Percentiles rank a stretch among this genome's conserved stretches.
These are phyloP conservation scores for Chalaropsis ovoidea DNA, from an alignment of 2,329 filamentous ascomycete genomes.

Conservation along the genomic window DNA sequence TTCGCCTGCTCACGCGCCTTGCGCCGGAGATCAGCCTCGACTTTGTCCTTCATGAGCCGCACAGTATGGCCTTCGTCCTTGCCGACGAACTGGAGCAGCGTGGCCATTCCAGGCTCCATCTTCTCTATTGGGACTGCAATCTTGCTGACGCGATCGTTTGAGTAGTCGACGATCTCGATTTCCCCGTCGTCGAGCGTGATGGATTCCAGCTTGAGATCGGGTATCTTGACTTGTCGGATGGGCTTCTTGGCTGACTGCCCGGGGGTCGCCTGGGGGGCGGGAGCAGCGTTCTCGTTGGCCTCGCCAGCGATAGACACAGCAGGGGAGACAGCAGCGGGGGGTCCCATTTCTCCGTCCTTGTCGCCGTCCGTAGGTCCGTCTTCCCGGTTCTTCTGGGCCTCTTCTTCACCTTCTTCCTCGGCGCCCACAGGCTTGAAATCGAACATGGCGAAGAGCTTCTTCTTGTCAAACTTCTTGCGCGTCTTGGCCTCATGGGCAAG, in stretches of 20 bases:
- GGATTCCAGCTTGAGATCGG: constrained; percentile 28
- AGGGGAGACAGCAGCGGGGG: constrained; percentile 24
- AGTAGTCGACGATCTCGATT: constrained; percentile 52
- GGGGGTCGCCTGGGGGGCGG: constrained; percentile 25
- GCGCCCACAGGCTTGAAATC: constrained; percentile 50
- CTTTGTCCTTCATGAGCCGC: constrained; percentile 39
- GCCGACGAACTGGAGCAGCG: constrained; percentile 32
- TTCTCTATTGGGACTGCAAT: constrained; percentile 27
- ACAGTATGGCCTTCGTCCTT: constrained; percentile 31
- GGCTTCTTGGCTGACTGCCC: constrained; percentile 26
- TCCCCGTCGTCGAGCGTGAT: constrained; percentile 42
- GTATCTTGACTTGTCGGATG: constrained; percentile 29
- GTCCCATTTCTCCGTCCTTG: constrained; percentile 10
- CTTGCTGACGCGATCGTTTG: constrained; percentile 28
- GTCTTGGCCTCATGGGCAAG: constrained; percentile 81
- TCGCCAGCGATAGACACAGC: no score
- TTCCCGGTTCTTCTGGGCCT: constrained; percentile 27
- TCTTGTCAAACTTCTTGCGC: constrained; percentile 80
- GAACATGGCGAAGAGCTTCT: constrained; percentile 73
- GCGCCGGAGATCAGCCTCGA: constrained; percentile 57
- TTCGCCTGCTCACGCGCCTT: constrained; percentile 72
- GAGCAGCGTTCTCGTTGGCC: constrained; percentile 30
- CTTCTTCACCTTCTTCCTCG: constrained; percentile 28
- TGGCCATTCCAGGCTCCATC: constrained; percentile 50
- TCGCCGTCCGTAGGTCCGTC: not conserved